Conservation (phyloP, 768 basidiomycete species). For the Pulveroboletus sp. region DNA sequence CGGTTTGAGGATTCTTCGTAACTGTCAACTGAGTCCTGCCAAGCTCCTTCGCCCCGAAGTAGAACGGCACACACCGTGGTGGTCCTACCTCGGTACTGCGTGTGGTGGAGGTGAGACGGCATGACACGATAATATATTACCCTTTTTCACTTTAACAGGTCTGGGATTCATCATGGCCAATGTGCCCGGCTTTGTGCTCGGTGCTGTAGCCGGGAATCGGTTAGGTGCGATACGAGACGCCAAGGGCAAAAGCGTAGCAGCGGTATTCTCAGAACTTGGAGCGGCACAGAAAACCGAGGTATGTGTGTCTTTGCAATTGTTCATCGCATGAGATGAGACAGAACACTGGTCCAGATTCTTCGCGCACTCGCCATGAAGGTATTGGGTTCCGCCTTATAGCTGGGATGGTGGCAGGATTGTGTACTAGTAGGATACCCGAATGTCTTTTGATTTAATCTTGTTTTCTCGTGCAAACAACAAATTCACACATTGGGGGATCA, state of each 20-base stretch:
- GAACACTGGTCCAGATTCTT: conserved; percentile 53
- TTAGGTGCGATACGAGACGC: conserved; percentile 90
- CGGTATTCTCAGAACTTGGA: conserved; percentile 78
- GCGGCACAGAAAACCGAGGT: conserved; percentile 87
- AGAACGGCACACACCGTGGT: conserved; percentile 64
- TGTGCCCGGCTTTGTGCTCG: conserved; percentile 81
- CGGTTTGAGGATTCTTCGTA: background rate
- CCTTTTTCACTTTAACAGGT: conserved; percentile 38
- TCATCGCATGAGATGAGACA: background rate
- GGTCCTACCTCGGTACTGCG: conserved; percentile 69
- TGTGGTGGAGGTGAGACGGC: conserved; percentile 57
- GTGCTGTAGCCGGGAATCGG: conserved; percentile 86
- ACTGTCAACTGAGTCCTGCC: conserved; percentile 1
- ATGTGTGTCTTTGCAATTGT: conserved; percentile 34
- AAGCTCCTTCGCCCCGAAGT: conserved; percentile 83
- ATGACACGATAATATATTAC: conserved; percentile 3
- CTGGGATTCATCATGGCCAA: conserved; percentile 59
- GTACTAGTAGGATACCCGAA: conserved; percentile 4
- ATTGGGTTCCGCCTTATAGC: conserved; percentile 56
- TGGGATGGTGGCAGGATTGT: background rate
- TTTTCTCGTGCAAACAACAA: background rate
- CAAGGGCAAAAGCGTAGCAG: conserved; percentile 90
- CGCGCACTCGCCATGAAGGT: conserved; percentile 82
- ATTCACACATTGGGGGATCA: conserved; percentile 3
- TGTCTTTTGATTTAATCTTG: background rate